Evolutionary conservation across 2,329 filamentous ascomycete genomes (phyloP).

Genomic region (Aspergillus japonicus): DNA sequence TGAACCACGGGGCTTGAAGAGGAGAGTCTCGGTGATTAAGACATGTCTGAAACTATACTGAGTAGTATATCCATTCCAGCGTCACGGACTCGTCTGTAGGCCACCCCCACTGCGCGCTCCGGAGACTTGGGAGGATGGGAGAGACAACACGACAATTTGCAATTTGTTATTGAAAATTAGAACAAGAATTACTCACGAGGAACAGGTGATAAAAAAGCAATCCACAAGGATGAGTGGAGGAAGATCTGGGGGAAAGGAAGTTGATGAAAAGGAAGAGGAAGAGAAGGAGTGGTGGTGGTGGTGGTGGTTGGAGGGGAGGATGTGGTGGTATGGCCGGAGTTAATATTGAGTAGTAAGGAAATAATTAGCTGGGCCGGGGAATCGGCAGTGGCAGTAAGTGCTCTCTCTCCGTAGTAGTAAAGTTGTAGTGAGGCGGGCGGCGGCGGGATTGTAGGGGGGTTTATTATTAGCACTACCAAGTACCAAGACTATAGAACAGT

Average conservation of each 20-base stretch:
- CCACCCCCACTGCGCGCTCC: conserved; percentile 4
- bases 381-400: not conserved
- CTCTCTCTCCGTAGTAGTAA: not conserved
- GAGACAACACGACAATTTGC: not conserved
- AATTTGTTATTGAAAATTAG: not conserved
- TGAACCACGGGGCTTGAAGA: not conserved
- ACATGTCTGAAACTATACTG: not conserved
- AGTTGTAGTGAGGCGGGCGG: not conserved
- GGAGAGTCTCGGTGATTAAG: not conserved
- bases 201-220: not conserved
- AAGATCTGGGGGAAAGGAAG: too few relatives aligned
- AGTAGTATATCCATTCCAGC: not conserved
- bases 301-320: not conserved
- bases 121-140: not conserved
- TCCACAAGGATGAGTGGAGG: not conserved
- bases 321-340: not conserved
- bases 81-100: not conserved
- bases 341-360: too few relatives aligned
- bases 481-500: too few relatives aligned
- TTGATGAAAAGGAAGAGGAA: not conserved
- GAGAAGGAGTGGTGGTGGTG: not conserved
- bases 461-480: not conserved
- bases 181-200: not conserved
- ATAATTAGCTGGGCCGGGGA: too few relatives aligned
- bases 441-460: conserved; percentile 1